A percentile compares a stretch with the other conserved stretches of the same genome.
Conservation (phyloP, 2,329 filamentous ascomycete species). For the Xylariaceae sp. region DNA sequence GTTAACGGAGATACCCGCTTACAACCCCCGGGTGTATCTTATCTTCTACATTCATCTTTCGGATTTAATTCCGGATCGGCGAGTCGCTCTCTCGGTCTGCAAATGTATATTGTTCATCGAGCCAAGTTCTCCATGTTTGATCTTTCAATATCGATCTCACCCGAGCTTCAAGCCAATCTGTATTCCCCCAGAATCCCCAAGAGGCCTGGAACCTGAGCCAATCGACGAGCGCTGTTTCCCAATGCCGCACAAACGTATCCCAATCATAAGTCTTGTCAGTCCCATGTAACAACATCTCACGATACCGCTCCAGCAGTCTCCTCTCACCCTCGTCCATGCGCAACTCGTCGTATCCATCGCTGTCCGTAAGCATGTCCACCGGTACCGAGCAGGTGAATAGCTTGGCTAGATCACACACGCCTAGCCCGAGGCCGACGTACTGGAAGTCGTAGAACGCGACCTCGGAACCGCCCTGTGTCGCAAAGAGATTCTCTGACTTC, state of each 20-base stretch:
- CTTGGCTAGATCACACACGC: slow-evolving; percentile 62
- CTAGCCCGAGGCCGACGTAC: slow-evolving; percentile 58
- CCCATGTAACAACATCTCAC: slow-evolving; percentile 31
- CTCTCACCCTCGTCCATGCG: slow-evolving; percentile 39
- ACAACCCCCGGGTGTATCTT: too few species aligned
- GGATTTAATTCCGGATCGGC: too few species aligned
- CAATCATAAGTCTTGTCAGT: slow-evolving; percentile 44
- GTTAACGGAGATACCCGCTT: too few species aligned
- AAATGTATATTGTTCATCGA: slow-evolving; percentile 24
- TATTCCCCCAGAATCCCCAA: slow-evolving; percentile 58
- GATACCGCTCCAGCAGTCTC: slow-evolving; percentile 47
- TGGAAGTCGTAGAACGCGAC: slow-evolving; percentile 67
- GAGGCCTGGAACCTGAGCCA: slow-evolving; percentile 59
- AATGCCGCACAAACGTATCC: slow-evolving; percentile 51
- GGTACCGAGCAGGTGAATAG: slow-evolving; percentile 62
- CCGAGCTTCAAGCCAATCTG: slow-evolving; percentile 51
- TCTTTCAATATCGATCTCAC: slow-evolving; percentile 46
- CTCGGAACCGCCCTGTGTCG: slow-evolving; percentile 40
- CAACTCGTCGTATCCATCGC: slow-evolving; percentile 1
- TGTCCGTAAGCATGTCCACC: slow-evolving; percentile 42
- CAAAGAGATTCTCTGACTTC: slow-evolving; percentile 64
- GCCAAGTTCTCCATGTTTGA: slow-evolving; percentile 41
- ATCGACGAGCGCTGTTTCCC: slow-evolving; percentile 62
- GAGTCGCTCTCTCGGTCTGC: neutral
- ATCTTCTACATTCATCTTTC: too few species aligned